Conservation (phyloP, 148 eudicot species). For the Selenicereus undatus region DNA sequence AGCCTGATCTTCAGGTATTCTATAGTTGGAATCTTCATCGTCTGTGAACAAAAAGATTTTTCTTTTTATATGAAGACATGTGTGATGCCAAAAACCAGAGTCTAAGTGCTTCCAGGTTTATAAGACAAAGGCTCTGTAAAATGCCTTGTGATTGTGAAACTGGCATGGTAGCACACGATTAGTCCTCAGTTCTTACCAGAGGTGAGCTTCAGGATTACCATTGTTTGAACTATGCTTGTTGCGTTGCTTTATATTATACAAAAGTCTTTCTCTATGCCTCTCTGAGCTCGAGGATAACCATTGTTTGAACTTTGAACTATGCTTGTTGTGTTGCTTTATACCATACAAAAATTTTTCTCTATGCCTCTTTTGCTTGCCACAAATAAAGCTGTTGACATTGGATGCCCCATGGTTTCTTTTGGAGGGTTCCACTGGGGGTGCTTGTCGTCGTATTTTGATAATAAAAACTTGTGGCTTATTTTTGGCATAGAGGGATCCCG, state of each 20-base stretch:
- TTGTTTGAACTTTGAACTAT: not conserved
- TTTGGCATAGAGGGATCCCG: too few species aligned
- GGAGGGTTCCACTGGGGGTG: too few species aligned
- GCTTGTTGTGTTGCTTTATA: not conserved
- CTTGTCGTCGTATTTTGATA: too few species aligned
- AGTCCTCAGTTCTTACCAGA: not conserved
- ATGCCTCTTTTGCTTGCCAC: too few species aligned
- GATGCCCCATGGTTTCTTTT: too few species aligned
- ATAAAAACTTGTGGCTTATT: too few species aligned
- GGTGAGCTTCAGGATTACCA: not conserved
- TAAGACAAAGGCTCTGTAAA: too few species aligned
- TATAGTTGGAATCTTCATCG: not conserved
- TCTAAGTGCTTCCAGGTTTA: too few species aligned
- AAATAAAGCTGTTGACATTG: too few species aligned
- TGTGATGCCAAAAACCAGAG: not conserved
- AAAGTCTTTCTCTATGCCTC: not conserved
- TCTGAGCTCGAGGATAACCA: not conserved
- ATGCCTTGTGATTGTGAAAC: too few species aligned
- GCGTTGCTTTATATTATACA: not conserved
- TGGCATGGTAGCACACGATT: too few species aligned
- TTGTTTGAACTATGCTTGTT: not conserved
- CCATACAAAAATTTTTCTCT: not conserved
- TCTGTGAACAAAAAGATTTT: not conserved
- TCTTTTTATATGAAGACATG: not conserved
- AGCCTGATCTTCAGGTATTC: not conserved